Base-by-base conservation (phyloP, 2,329 filamentous ascomycete species). In the Ploettnerulaceae sp. region DNA sequence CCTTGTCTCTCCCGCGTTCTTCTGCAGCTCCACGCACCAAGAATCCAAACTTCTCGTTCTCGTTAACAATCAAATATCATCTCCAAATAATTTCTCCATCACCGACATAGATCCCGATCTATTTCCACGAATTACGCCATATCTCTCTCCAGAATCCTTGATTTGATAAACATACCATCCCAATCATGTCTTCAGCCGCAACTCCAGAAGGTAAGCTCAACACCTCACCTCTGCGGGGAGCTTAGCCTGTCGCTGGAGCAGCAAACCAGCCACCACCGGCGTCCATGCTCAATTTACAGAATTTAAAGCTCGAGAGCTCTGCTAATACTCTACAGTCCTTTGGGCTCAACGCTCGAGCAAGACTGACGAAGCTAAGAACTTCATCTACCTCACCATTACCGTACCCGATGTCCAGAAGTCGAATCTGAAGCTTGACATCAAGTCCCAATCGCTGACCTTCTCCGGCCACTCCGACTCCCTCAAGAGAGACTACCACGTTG, bases 261-360 rank as follows among this genome's bases (percentile, higher is more conserved):
- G 22, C 15, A 37, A 36, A 44, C 21, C 34, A 44, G 15, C 47
- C 25, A 39, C 22, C 52, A 31, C 48, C 15, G 15, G 28, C 26
- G 11, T 25, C 20, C 15, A 25, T 11, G 11, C 12, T 22, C 7
- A 8, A 25, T 42, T 11, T 21, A 21, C 8, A 35, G 7, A 12
- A 35, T 20, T 15, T n/a, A 11, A 3, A 36, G 18, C 26, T 24
- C n/a, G 15, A 44, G 24, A 24, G 4, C 14, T 12, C 14, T 39
- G 35, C 56, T 58, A 55, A 58, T 43, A 20, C 22, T 20, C 7
- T 26, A 34, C 63, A 97, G 93, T 98, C 61, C 86, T 89, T 70
- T 98, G 93, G 93, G 91, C 93, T 57, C 93, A 98, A 76, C 90
- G 93, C 76, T 97, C 91, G 36, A 93, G 84, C 64, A 74, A 70